phyloP scores from a whole-genome alignment of 495 filamentous ascomycete species.

The Aspergillus steynii region DNA sequence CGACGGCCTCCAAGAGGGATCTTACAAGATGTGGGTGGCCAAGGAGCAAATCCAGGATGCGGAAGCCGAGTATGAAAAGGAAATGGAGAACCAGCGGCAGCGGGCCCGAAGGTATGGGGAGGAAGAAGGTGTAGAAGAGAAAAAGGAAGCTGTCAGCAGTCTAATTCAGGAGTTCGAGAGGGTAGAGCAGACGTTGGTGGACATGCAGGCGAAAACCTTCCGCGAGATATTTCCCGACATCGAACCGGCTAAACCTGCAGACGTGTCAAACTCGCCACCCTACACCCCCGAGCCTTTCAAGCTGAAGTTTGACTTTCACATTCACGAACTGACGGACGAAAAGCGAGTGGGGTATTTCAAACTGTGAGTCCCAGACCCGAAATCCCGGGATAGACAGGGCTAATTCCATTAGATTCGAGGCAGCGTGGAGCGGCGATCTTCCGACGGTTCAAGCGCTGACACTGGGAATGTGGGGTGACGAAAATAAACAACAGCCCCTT shows the following conservation, averaged over 20 bases:
- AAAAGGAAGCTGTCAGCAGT: slow-evolving; percentile 48
- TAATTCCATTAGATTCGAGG: slow-evolving; percentile 54
- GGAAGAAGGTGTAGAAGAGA: slow-evolving; percentile 44
- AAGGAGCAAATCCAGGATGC: slow-evolving; percentile 29
- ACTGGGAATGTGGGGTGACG: slow-evolving; percentile 41
- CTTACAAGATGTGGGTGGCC: slow-evolving; percentile 56
- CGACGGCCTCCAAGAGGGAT: slow-evolving; percentile 39
- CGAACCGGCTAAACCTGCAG: slow-evolving; percentile 7
- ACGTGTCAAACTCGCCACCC: neutral
- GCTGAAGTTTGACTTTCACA: slow-evolving; percentile 48
- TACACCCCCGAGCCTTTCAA: slow-evolving; percentile 37
- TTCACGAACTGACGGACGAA: slow-evolving; percentile 51
- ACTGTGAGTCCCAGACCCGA: slow-evolving; percentile 37
- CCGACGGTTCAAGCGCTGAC: slow-evolving; percentile 52
- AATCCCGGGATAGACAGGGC: neutral
- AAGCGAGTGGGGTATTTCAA: slow-evolving; percentile 55
- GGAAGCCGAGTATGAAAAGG: slow-evolving; percentile 16
- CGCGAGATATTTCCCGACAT: slow-evolving; percentile 60
- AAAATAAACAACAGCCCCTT: slow-evolving; percentile 51
- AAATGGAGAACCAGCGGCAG: slow-evolving; percentile 14
- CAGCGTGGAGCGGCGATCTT: slow-evolving; percentile 67
- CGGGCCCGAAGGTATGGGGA: slow-evolving; percentile 5
- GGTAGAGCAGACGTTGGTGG: slow-evolving; percentile 52
- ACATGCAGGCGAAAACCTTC: slow-evolving; percentile 64
- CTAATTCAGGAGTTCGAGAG: slow-evolving; percentile 51